These are phyloP conservation scores for Vicia sativa DNA, from an alignment of 306 rosid species.

Conservation along the genomic window DNA sequence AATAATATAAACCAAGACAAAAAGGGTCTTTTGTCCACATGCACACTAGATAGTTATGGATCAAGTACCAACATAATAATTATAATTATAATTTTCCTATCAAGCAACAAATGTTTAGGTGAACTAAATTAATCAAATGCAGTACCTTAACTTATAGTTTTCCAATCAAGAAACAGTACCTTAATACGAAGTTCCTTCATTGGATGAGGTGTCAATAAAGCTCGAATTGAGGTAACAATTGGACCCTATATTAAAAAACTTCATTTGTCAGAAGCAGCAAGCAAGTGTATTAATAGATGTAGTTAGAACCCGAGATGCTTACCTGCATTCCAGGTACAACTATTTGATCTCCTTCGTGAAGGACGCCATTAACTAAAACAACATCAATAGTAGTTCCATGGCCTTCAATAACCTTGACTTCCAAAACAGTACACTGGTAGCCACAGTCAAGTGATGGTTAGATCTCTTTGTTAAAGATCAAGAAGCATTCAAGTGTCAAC, in stretches of 20 bases:
- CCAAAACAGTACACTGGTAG: constrained; percentile 91
- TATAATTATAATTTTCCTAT: not conserved
- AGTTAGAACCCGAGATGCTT: constrained; percentile 39
- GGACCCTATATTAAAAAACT: constrained; percentile 64
- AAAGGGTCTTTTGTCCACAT: not conserved
- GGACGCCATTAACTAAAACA: constrained; percentile 91
- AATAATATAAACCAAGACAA: constrained; percentile 12
- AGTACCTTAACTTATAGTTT: not conserved
- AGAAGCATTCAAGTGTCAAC: constrained; percentile 35
- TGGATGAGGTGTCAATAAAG: constrained; percentile 94
- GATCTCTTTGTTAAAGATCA: constrained; percentile 35
- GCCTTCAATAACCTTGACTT: constrained; percentile 96
- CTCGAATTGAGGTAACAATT: constrained; percentile 86
- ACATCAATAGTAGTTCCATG: constrained; percentile 99
- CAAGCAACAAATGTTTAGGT: constrained; percentile 11
- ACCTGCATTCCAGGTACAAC: constrained; percentile 98
- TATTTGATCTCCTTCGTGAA: constrained; percentile 98
- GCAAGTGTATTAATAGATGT: constrained; percentile 3
- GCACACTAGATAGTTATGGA: not conserved
- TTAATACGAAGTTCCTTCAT: constrained; percentile 97
- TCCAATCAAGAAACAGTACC: constrained; percentile 47
- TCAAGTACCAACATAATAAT: not conserved
- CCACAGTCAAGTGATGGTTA: constrained; percentile 43
- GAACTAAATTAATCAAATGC: not conserved
- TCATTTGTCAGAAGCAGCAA: constrained; percentile 23